Base-by-base conservation (phyloP, 164 flowering plant species). In the Magnolia officinalis region DNA sequence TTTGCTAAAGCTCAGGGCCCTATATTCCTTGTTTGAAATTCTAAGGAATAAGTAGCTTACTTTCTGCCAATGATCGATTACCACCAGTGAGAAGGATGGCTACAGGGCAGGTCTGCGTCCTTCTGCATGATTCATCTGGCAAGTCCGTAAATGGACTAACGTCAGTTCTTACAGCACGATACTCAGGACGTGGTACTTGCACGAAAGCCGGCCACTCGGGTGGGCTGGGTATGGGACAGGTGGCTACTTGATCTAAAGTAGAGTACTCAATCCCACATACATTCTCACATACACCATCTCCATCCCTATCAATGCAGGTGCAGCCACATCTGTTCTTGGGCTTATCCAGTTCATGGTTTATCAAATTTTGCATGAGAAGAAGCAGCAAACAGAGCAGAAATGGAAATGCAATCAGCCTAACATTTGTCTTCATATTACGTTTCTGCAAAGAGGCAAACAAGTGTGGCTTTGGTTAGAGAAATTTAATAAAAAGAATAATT, bases 121-220 rank as follows among this genome's bases (percentile, higher is more conserved):
- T 68, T 80, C 76, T 89, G 85, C 99, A 96, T 29, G 96, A 88
- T 58, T 82, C 89, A 79, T 85, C 78, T 8, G 96, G 94, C 83
- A 96, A 83, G 81, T 86, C 94, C 67, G 76, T 37, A 49, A 49
- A 85, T 24, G 87, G 45, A 52, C 77, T 1, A 59, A 77, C 63
- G 80, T 81, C 81, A 23, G 88, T 81, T 78, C 82, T 82, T 49
- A 88, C 93, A 0, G 98, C 96, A 74, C 99, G 96, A 79, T 78
- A 83, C 20, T 87, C 75, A 18, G 90, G 89, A 63, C 80, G 81
- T 1, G 99, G 98, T 64, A 96, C 24, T 79, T 92, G 97, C 66
- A 96, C 81, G 77, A 96, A 50, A 16, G 96, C 90, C 66, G 99
- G 95, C 98, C 98, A 96, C 80, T 85, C 76, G 1, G 87, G 93